These are phyloP conservation scores for Vigna trinervia DNA, from an alignment of 306 rosid species.

Conservation along the genomic window DNA sequence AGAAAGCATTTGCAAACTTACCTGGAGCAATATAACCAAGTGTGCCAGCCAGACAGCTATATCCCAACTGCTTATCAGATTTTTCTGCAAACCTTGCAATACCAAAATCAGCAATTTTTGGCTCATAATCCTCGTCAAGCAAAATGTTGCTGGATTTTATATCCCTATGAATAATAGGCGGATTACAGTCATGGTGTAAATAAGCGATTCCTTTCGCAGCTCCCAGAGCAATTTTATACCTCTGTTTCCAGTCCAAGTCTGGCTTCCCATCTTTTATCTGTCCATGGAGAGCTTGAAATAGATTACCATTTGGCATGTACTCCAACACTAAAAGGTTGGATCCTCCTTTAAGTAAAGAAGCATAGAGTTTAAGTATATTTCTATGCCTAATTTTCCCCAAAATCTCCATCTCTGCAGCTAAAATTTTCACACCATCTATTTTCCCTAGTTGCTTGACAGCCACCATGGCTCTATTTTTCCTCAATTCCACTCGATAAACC, in stretches of 20 bases:
- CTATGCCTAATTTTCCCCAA: slow-evolving; percentile 85
- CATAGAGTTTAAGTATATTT: slow-evolving; percentile 92
- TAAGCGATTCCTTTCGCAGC: slow-evolving; percentile 90
- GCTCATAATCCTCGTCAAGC: slow-evolving; percentile 73
- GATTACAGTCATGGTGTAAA: slow-evolving; percentile 93
- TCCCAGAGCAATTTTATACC: slow-evolving; percentile 86
- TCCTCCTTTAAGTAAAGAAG: slow-evolving; percentile 72
- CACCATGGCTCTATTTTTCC: slow-evolving; percentile 59
- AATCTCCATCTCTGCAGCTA: slow-evolving; percentile 90
- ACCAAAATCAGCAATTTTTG: slow-evolving; percentile 97
- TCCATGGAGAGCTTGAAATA: slow-evolving; percentile 75
- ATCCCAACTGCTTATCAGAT: slow-evolving; percentile 55
- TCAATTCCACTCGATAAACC: slow-evolving; percentile 80
- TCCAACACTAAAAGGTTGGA: slow-evolving; percentile 82
- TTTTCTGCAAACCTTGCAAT: slow-evolving; percentile 80
- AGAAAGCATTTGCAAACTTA: slow-evolving; percentile 50
- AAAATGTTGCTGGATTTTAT: slow-evolving; percentile 93
- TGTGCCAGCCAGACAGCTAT: slow-evolving; percentile 85
- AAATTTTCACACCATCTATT: slow-evolving; percentile 66
- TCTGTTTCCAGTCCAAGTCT: slow-evolving; percentile 75
- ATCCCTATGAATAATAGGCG: slow-evolving; percentile 85
- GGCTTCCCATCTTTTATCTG: slow-evolving; percentile 60
- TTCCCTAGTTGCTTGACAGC: slow-evolving; percentile 86
- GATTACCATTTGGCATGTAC: slow-evolving; percentile 92
- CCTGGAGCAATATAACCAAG: slow-evolving; percentile 99